phyloP scores from a whole-genome alignment of 805 yeast species.

The Nakazawaea pomicola region DNA sequence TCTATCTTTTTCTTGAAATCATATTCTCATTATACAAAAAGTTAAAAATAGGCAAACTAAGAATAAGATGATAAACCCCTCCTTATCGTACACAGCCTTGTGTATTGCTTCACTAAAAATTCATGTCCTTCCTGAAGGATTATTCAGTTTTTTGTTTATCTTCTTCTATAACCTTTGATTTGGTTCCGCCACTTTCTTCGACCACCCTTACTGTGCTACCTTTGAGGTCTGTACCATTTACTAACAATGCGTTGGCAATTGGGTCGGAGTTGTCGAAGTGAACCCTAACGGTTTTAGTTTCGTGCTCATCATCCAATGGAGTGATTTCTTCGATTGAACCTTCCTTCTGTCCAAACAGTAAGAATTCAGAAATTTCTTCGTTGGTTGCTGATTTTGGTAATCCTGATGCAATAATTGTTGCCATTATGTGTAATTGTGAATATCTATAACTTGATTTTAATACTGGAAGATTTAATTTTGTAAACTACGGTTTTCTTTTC shows the following conservation, averaged over 20 bases:
- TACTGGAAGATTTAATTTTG: no score
- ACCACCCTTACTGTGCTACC: conserved; percentile 8
- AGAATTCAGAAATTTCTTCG: conserved; percentile 54
- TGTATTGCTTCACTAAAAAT: no score
- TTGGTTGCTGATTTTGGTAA: conserved; percentile 86
- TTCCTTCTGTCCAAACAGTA: conserved; percentile 1
- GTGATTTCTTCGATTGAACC: conserved; percentile 8
- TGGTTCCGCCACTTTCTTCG: conserved; percentile 7
- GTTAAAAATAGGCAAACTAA: no score
- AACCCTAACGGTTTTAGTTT: conserved; percentile 9
- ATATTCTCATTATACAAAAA: no score
- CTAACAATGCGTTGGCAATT: conserved; percentile 7
- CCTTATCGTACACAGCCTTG: no score
- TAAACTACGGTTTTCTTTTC: background rate
- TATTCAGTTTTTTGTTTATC: background rate
- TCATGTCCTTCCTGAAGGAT: no score
- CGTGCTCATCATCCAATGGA: conserved; percentile 6
- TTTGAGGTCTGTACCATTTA: conserved; percentile 11
- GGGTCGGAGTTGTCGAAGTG: background rate
- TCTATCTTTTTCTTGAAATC: no score
- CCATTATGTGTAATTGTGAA: background rate
- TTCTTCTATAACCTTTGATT: background rate
- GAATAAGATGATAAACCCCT: no score
- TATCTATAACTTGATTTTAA: no score
- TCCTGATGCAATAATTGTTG: conserved; percentile 14